phyloP scores from a whole-genome alignment of 2,329 filamentous ascomycete genomes.

The Chaetomium strumarium region DNA sequence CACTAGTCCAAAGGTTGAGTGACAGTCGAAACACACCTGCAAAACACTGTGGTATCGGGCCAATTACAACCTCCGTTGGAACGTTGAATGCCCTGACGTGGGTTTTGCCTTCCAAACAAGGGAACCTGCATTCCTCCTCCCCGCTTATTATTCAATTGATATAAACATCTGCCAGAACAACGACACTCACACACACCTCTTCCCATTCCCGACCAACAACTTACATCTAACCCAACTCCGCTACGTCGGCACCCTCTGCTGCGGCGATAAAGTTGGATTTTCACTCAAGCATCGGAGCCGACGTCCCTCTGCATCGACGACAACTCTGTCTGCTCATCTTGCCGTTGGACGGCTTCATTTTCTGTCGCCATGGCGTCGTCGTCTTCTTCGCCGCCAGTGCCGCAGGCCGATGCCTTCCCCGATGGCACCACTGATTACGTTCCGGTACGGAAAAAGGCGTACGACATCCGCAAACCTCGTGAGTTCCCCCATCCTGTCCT shows the following conservation, averaged over 20 bases:
- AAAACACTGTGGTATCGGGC: too few species aligned
- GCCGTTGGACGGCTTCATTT: constrained; percentile 8
- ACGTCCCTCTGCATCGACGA: constrained; percentile 8
- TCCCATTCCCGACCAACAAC: too few species aligned
- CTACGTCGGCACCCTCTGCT: not conserved
- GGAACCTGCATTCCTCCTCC: not conserved
- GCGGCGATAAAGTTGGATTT: not conserved
- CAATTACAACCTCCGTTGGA: too few species aligned
- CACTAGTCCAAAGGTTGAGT: not conserved
- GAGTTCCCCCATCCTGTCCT: not conserved
- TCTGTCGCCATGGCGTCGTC: constrained; percentile 33
- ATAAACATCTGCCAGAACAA: constrained; percentile 16
- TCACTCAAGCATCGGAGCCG: constrained; percentile 5
- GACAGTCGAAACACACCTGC: too few species aligned
- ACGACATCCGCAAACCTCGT: constrained; percentile 61
- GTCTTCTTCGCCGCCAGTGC: constrained; percentile 30
- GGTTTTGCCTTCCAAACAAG: too few species aligned
- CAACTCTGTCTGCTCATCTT: not conserved
- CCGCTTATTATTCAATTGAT: constrained; percentile 10
- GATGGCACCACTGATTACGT: constrained; percentile 53
- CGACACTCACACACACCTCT: too few species aligned
- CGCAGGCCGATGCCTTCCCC: constrained; percentile 38
- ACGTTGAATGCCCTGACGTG: too few species aligned
- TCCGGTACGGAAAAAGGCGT: constrained; percentile 42
- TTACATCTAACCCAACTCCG: not conserved